phyloP scores from a whole-genome alignment of 192 early-diverging fungal genomes.

The Coemansia sp. region DNA sequence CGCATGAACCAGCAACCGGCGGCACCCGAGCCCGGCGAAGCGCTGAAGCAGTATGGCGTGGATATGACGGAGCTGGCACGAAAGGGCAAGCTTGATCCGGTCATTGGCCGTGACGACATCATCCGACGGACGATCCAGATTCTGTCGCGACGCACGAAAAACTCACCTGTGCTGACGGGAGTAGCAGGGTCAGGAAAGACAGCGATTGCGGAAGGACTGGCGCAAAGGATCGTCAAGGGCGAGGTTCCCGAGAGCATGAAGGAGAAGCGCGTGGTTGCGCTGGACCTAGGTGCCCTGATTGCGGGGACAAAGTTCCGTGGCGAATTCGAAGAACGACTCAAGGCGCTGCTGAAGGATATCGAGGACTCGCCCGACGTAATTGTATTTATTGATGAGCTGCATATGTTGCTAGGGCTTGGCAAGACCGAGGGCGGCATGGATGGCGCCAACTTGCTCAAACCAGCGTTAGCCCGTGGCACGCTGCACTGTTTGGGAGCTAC shows the following conservation, averaged over 20 bases:
- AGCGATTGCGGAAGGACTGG: constrained; percentile 77
- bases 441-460: constrained; percentile 79
- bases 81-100: constrained; percentile 80
- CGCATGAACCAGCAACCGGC: constrained; percentile 49
- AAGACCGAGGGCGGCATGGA: constrained; percentile 78
- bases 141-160: constrained; percentile 74
- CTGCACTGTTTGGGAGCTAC: constrained; percentile 77
- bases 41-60: constrained; percentile 63
- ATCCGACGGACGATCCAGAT: constrained; percentile 79
- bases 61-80: constrained; percentile 73
- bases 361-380: constrained; percentile 72
- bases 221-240: constrained; percentile 72
- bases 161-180: constrained; percentile 75
- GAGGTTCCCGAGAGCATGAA: constrained; percentile 80
- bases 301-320: constrained; percentile 64
- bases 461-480: constrained; percentile 70
- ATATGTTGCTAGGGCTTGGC: constrained; percentile 72
- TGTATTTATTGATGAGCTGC: constrained; percentile 80
- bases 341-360: constrained; percentile 71
- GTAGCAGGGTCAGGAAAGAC: constrained; percentile 84
- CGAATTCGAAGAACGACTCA: constrained; percentile 82
- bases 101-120: constrained; percentile 76
- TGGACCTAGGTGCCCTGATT: constrained; percentile 65
- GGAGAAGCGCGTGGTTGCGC: constrained; percentile 67
- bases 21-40: constrained; percentile 49